A percentile compares a stretch with the other conserved stretches of the same genome.
phyloP scores from a whole-genome alignment of 441 rosid species.

The Populus hybrid region DNA sequence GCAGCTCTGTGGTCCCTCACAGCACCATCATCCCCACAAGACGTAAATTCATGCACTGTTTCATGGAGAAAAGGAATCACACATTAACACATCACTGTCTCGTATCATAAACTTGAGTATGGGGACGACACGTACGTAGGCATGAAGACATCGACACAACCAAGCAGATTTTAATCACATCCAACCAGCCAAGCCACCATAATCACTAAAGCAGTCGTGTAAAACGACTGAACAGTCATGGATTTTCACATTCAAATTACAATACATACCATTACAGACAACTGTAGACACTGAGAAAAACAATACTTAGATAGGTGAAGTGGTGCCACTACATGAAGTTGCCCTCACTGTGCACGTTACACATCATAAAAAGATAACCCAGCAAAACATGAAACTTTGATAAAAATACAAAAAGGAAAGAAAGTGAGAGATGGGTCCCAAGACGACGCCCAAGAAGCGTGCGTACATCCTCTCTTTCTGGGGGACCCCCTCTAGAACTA shows the following conservation, averaged over 20 bases:
- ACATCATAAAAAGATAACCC: constrained; percentile 8
- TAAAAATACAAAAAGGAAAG: constrained; percentile 31
- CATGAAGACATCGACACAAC: constrained; percentile 32
- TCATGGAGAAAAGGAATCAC: constrained; percentile 2
- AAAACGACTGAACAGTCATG: no score
- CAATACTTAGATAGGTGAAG: neutral
- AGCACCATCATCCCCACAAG: constrained; percentile 8
- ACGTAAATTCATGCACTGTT: constrained; percentile 9
- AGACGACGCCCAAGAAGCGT: constrained; percentile 34
- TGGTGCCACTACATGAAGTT: no score
- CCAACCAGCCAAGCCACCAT: constrained; percentile 11
- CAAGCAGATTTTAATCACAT: constrained; percentile 19
- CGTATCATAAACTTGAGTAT: constrained; percentile 28
- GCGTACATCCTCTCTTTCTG: constrained; percentile 23
- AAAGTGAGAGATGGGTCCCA: constrained; percentile 43
- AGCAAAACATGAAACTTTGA: constrained; percentile 5
- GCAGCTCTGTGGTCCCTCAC: constrained; percentile 28
- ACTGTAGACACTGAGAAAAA: neutral
- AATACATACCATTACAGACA: neutral
- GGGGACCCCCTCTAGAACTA: constrained; percentile 24
- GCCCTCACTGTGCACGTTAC: constrained; percentile 4
- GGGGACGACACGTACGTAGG: constrained; percentile 30
- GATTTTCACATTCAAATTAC: constrained; percentile 10
- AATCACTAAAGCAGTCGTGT: neutral
- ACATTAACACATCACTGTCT: constrained; percentile 24